Base-by-base conservation (phyloP, 2,329 filamentous ascomycete species). In the Sarocladiaceae sp. region DNA sequence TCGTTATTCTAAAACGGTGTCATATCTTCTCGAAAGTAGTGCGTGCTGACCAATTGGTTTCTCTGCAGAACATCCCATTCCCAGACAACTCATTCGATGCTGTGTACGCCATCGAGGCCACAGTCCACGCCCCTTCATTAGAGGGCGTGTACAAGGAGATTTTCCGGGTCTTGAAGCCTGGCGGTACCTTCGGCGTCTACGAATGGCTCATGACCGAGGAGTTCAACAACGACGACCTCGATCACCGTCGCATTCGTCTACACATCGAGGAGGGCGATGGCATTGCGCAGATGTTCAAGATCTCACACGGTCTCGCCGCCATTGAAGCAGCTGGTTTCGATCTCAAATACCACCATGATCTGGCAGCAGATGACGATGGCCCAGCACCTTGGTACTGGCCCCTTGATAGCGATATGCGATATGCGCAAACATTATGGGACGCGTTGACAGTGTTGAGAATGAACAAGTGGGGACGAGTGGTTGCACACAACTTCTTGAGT, bases 151-250 rank as follows among this genome's bases (percentile, higher is more conserved):
- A 97, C 75, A 84, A 82, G 69, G 86, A 96, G 70, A 96, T 97
- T 63, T 89, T 86, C 80, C 87, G 88, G 31, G 90, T 96, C 26
- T 77, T 97, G 55, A 97, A 96, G 80, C 92, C 92, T n/a, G 92
- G 92, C 54, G 91, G 91, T 67, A 78, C 88, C 51, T 97, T 97
- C 63, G 92, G 91, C 64, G 91, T 96, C 50, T 96, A 96, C 73
- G 92, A 97, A 71, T 96, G 92, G 92, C 77, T 96, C 62, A 96
- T 97, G 92, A 96, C 90, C 12, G 90, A 96, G 57, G 76, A 84
- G n/a, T 97, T 95, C 72, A 86, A 96, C 75, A 91, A 94, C 66
- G 76, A 86, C 56, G 88, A 96, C 77, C 71, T 87, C 1, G 79
- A 85, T 62, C 92, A 96, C 75, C 86, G 90, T 57, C 82, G 87